phyloP scores from a whole-genome alignment of 306 rosid genomes.

The Castanea crenata region DNA sequence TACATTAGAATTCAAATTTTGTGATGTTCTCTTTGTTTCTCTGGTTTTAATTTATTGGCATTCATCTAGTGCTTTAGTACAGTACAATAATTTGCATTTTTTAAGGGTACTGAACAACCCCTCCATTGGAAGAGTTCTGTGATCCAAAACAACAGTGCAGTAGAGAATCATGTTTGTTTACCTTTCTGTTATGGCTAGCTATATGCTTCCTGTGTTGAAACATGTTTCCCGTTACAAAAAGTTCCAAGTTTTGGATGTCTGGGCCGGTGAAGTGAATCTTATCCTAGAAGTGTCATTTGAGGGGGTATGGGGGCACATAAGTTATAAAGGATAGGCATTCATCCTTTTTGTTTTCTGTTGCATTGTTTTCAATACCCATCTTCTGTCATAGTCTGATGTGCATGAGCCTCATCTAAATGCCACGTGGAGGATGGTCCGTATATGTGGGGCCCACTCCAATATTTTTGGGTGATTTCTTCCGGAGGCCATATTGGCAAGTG shows the following conservation, averaged over 20 bases:
- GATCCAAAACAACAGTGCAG: constrained; percentile 7
- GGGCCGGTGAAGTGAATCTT: constrained; percentile 21
- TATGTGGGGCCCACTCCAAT: constrained; percentile 2
- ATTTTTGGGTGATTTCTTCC: not conserved
- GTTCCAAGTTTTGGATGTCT: constrained; percentile 21
- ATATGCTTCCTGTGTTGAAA: constrained; percentile 21
- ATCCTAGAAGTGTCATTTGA: constrained; percentile 17
- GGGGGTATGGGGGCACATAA: constrained; percentile 40
- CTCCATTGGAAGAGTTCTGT: not conserved
- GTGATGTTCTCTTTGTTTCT: constrained; percentile 3
- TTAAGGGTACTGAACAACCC: not conserved
- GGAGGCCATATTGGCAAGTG: not conserved
- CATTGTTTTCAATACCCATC: constrained; percentile 9
- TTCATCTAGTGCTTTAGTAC: not conserved
- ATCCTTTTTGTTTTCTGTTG: constrained; percentile 25
- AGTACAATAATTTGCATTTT: not conserved
- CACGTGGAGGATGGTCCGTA: constrained; percentile 10
- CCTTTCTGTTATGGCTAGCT: constrained; percentile 20
- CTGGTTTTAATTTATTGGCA: not conserved
- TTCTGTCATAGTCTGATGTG: not conserved
- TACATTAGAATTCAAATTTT: constrained; percentile 9
- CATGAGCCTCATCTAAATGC: not conserved
- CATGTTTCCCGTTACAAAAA: constrained; percentile 15
- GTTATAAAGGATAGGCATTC: constrained; percentile 16
- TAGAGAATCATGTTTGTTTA: not conserved